Percentiles rank a stretch among this genome's conserved stretches.
phyloP scores from a whole-genome alignment of 2,329 filamentous ascomycete genomes.

The Beauveria medogensis region DNA sequence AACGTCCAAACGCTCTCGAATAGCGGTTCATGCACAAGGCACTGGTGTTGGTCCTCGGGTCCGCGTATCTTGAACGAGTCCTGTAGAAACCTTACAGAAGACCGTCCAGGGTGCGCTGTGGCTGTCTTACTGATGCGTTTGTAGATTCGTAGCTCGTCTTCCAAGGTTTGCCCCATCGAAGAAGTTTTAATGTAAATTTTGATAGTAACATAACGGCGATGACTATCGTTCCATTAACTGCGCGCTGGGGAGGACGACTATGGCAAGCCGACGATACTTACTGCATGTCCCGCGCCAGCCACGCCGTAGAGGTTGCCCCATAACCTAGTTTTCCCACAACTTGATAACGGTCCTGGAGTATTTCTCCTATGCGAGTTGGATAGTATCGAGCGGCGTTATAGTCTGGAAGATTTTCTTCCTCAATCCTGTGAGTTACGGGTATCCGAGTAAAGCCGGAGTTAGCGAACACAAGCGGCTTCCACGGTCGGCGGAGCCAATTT shows the following conservation, averaged over 20 bases:
- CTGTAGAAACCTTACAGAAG: background rate
- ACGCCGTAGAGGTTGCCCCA: constrained; percentile 20
- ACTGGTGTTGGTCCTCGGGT: background rate
- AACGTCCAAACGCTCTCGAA: background rate
- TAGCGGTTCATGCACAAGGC: background rate
- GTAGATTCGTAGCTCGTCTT: constrained; percentile 35
- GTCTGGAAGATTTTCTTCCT: constrained; percentile 18
- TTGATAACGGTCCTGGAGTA: constrained; percentile 18
- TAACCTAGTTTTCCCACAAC: constrained; percentile 21
- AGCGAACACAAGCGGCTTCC: background rate
- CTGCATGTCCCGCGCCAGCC: constrained; percentile 19
- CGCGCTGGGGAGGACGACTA: background rate
- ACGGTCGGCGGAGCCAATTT: background rate
- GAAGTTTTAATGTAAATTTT: constrained; percentile 23
- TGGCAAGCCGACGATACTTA: constrained; percentile 6
- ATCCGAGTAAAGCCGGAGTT: constrained; percentile 11
- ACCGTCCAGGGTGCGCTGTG: background rate
- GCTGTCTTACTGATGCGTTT: background rate
- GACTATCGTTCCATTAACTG: background rate
- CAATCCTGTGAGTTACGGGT: constrained; percentile 11
- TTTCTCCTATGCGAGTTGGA: constrained; percentile 17
- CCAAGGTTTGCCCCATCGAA: constrained; percentile 18
- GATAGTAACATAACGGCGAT: constrained; percentile 24
- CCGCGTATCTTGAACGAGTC: background rate
- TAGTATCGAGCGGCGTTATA: constrained; percentile 19